These are phyloP conservation scores for Nemania bipapillata DNA, from an alignment of 2,329 filamentous ascomycete genomes.

Conservation along the genomic window DNA sequence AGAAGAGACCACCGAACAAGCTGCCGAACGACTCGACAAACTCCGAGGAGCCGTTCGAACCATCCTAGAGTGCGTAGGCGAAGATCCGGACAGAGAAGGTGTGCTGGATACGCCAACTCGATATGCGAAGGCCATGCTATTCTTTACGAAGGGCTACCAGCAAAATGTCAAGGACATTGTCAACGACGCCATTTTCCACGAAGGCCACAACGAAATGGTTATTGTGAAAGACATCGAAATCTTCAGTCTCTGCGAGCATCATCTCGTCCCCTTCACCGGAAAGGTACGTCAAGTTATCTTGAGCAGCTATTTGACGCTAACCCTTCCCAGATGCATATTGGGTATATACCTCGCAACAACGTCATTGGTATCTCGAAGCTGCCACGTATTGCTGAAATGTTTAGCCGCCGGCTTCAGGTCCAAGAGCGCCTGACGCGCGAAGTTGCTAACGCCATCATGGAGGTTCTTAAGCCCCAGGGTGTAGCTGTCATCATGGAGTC, in stretches of 20 bases:
- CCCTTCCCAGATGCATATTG: conserved; percentile 86
- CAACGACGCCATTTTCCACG: conserved; percentile 93
- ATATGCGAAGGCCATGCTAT: conserved; percentile 95
- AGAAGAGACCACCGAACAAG: conserved; percentile 66
- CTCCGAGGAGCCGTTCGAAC: conserved; percentile 72
- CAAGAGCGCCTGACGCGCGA: conserved; percentile 97
- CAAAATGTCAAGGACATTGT: conserved; percentile 92
- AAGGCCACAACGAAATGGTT: conserved; percentile 96
- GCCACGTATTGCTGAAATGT: conserved; percentile 96
- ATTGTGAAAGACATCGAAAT: conserved; percentile 98
- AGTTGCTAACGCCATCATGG: conserved; percentile 91
- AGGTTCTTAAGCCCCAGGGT: conserved; percentile 91
- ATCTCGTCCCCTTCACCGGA: conserved; percentile 94
- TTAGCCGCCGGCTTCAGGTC: conserved; percentile 89
- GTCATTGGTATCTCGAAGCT: conserved; percentile 95
- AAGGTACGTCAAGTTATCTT: conserved; percentile 70
- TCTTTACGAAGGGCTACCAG: conserved; percentile 96
- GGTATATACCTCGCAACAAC: conserved; percentile 90
- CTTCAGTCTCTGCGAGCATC: conserved; percentile 94
- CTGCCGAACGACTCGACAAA: conserved; percentile 64
- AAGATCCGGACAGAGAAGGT: conserved; percentile 73
- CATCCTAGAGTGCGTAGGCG: conserved; percentile 74
- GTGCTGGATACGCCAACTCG: conserved; percentile 77
- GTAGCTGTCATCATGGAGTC: conserved; percentile 98
- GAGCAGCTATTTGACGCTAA: conserved; percentile 8